Evolutionary conservation across 805 yeast genomes (phyloP), one percentile per base, ranked within the genome.

Genomic region (Candida saitoana): DNA sequence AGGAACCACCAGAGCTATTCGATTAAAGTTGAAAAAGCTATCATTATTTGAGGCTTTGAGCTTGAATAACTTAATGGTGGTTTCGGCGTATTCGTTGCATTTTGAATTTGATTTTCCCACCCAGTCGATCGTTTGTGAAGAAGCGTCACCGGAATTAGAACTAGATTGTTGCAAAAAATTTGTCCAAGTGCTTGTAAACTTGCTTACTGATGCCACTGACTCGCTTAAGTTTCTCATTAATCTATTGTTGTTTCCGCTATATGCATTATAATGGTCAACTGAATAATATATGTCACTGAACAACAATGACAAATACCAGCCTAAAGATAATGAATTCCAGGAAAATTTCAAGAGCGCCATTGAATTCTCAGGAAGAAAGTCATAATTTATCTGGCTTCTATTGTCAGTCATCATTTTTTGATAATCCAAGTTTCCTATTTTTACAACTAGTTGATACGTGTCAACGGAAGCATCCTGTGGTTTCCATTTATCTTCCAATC

Each of bases 221-320:
- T 60, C 51, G 6, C 66, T 54, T 11, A 70, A 39, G 47, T 64
- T 77, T 44, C 59, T 69, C 63, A 49, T 77, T 49, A 71, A 51
- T 19, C 59, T 58, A 36, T 51, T 59, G 38, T 56, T 56, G 9
- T 50, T 57, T 6, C 63, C 57, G 18, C 53, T 47, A 43, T 45
- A 49, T 6, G 39, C 36, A 30, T 49, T 49, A 11, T 62, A 57
- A 18, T 32, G 45, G 16, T 56, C 59, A 5, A 44, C 29, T 3
- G 63, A 46, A 40, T 56, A 49, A 50, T 71, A 84, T 0, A 84
- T 71, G 24, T 67, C 62, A 2, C 81, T 78, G 81, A 86, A 84
- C 18, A 86, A 52, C 7, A 84, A 64, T 3, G 84, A 73, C 31
- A 74, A 70, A 59, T 86, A 86, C 95, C 95, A 87, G 0, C 89